Evolutionary conservation across 2,329 filamentous ascomycete species (phyloP), one percentile per base, ranked within the genome.

Genomic region (Aspergillus sp.): DNA sequence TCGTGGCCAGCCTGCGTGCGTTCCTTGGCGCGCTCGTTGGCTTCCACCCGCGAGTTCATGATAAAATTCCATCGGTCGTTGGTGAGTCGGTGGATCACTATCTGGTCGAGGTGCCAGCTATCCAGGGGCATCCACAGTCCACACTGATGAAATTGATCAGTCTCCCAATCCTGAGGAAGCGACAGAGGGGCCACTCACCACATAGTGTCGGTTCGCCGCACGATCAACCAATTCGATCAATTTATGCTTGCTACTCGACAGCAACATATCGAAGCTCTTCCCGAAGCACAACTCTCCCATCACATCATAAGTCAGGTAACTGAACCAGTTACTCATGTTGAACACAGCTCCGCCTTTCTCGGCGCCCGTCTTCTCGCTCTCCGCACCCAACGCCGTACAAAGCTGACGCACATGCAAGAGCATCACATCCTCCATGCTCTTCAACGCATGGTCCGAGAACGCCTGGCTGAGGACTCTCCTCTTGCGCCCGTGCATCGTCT

Each of bases 41-140:
- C 82, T 74, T 90, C 88, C 2, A 81, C 78, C 53, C 87, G 86
- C 73, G 86, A 89, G 76, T 90, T 90, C 54, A 83, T 82, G 83
- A 91, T 89, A 71, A 91, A 91, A 60, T 84, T 82, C 71, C 85
- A 87, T 3, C 89, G 84, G 49, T 87, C 87, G 24, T 82, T 83
- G 11, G 88, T 87, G 61, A 91, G 85, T 58, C 82, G 84, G 59
- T 81, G 86, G 75, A 91, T 90, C 55, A 91, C 79, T 59, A 90
- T 72, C 70, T 85, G 86, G 73, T 90, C 88, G 32, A 91, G 79
- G 61, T 84, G 83, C 68, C 89, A 84, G 63, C 82, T 84, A 71
- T 89, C 83, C 53, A 91, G 80, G 12, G 88, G 80, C 62, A 88
- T 88, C 84, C 90, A 90, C 9, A 88, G 87, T 47, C 88, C 89